Base-by-base conservation (phyloP, 768 basidiomycete genomes). In the Mycena galopus region DNA sequence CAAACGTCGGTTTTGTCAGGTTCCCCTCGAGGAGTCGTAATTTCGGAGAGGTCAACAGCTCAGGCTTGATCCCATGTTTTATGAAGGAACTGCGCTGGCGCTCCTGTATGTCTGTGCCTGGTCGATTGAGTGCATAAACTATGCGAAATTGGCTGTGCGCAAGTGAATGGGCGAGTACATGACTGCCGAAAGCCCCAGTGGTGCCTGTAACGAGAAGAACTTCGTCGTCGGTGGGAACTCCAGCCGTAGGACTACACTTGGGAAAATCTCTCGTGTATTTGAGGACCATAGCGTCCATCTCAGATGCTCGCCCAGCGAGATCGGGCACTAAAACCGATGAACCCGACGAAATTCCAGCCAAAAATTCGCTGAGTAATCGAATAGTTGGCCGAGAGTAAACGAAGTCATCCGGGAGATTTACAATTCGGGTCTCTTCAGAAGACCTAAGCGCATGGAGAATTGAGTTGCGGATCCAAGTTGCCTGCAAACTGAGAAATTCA, bases 161-260 rank as follows among this genome's bases (percentile, higher is more conserved):
- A 29, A 81, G 66, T 35, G 83, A 76, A 23, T 74, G 65, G 8
- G 78, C 77, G 9, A 85, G 68, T 11, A 82, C 47, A 35, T 77
- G 73, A 3, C 78, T 75, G n/a, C 84, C 84, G 21, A 85, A 70
- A 10, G 76, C 75, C 2, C 82, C 81, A 6, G 81, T 84, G 14
- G 81, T 84, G 7, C 82, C 83, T 1, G 82, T 85, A 27, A 84
- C 67, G 32, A 84, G 73, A 33, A 85, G 62, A 2, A 76, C 51
- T n/a, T 72, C 44, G 14, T 47, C 5, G 64, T 35, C 35, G n/a
- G n/a, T n/a, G 11, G 21, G 39, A 66, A 27, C 7, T 25, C 27
- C 2, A 7, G 16, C 5, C 2, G 4, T 29, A 1, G 30, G 29
- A 5, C 6, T 14, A 33, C n/a, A 62, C 25, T 10, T 14, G 4